Conservation (phyloP, 2,329 filamentous ascomycete species). For the Penicillium sp. region DNA sequence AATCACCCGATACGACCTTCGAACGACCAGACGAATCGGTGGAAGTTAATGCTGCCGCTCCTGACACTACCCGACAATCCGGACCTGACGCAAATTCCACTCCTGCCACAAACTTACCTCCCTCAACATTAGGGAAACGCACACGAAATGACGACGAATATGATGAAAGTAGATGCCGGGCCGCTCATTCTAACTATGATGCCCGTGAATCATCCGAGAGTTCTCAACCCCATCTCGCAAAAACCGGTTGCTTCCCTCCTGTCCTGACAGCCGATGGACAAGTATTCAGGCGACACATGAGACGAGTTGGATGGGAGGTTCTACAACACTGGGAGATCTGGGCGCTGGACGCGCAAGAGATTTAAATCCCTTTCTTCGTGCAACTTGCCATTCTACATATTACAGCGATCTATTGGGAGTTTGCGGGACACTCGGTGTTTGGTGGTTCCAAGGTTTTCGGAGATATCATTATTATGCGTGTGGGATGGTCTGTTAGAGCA, state of each 20-base stretch:
- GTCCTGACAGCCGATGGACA: slow-evolving; percentile 24
- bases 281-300: slow-evolving; percentile 38
- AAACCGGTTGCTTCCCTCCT: slow-evolving; percentile 13
- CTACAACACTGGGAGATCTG: slow-evolving; percentile 50
- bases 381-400: background rate
- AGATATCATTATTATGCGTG: background rate
- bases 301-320: slow-evolving; percentile 45
- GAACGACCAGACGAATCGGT: slow-evolving; percentile 10
- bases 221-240: background rate
- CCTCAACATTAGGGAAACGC: slow-evolving; percentile 33
- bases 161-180: slow-evolving; percentile 1
- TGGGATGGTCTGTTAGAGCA: background rate
- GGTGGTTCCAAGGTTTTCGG: background rate
- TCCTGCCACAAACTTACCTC: background rate
- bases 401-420: background rate
- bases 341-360: slow-evolving; percentile 47
- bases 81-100: background rate
- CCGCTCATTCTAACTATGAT: background rate
- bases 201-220: background rate
- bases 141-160: slow-evolving; percentile 23
- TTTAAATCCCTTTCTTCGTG: slow-evolving; percentile 4
- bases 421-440: background rate
- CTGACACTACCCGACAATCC: background rate
- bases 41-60: too few relatives aligned
- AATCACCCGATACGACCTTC: slow-evolving; percentile 19